These are phyloP conservation scores for Candida sphagnicola DNA, from an alignment of 805 yeast species.

Conservation along the genomic window DNA sequence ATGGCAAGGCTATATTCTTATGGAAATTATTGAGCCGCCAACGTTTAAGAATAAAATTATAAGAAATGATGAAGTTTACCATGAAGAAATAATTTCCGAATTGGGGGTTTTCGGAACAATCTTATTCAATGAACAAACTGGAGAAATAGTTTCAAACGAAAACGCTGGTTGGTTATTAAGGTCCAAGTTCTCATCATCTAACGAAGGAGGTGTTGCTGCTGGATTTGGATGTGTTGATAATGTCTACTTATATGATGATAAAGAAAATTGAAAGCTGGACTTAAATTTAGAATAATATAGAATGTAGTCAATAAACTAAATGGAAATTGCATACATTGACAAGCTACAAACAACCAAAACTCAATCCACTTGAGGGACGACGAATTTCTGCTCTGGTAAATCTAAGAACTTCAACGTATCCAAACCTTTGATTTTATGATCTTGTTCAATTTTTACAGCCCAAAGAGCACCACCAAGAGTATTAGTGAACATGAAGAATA, in stretches of 20 bases:
- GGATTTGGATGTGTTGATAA: conserved; percentile 97
- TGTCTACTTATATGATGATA: conserved; percentile 45
- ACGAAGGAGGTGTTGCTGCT: conserved; percentile 99
- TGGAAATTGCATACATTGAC: too few species aligned
- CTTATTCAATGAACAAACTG: conserved; percentile 63
- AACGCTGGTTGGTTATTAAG: conserved; percentile 83
- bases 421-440: conserved; percentile 5
- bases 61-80: conserved; percentile 55
- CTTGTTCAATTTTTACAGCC: conserved; percentile 41
- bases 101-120: conserved; percentile 87
- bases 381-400: background rate
- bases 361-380: background rate
- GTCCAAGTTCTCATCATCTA: conserved; percentile 79
- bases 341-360: too few species aligned
- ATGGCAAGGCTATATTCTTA: conserved; percentile 89
- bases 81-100: conserved; percentile 84
- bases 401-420: conserved; percentile 3
- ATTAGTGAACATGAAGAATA: conserved; percentile 55
- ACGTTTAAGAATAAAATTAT: conserved; percentile 64
- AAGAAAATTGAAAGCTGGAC: background rate
- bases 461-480: conserved; percentile 63
- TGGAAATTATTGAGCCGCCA: conserved; percentile 89
- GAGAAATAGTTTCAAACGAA: conserved; percentile 56
- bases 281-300: conserved; percentile 2
- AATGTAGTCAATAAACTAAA: too few species aligned